A percentile compares a stretch with the other conserved stretches of the same genome.
phyloP scores from a whole-genome alignment of 768 basidiomycete species.

The Boletus subcaerulescens region DNA sequence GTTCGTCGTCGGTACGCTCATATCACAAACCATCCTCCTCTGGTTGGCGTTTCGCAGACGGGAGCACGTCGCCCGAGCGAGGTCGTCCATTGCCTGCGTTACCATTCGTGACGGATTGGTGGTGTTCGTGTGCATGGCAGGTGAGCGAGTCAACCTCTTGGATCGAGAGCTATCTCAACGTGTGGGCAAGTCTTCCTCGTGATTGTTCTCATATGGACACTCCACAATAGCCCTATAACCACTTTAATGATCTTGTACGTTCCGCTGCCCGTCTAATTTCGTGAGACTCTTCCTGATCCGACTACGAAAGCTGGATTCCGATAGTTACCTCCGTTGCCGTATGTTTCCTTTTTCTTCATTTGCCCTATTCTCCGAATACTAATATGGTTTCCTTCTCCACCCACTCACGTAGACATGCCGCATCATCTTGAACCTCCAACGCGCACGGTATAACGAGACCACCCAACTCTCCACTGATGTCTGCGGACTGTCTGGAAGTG shows the following conservation, averaged over 20 bases:
- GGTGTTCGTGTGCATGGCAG: conserved; percentile 10
- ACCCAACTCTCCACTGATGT: conserved; percentile 17
- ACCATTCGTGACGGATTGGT: conserved; percentile 26
- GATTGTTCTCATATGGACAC: background rate
- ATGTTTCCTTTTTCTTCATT: background rate
- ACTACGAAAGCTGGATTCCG: conserved; percentile 18
- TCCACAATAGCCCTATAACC: conserved; percentile 2
- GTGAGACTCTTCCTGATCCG: background rate
- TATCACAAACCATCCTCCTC: conserved; percentile 17
- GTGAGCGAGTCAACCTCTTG: conserved; percentile 8
- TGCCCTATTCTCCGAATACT: background rate
- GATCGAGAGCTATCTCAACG: background rate
- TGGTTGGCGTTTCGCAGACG: conserved; percentile 18
- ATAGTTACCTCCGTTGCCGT: conserved; percentile 16
- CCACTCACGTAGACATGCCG: conserved; percentile 8
- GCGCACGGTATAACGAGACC: fast-evolving
- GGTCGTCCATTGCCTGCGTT: conserved; percentile 8
- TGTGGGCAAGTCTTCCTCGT: conserved; percentile 12
- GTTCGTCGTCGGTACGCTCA: conserved; percentile 6
- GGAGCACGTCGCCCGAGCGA: background rate
- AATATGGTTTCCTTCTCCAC: background rate
- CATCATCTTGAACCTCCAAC: conserved; percentile 20
- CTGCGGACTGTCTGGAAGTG: conserved; percentile 7
- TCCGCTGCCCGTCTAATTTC: background rate
- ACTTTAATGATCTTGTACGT: conserved; percentile 17